Percentiles rank a stretch among this genome's conserved stretches.
Conservation (phyloP, 2,329 filamentous ascomycete species). For the Sclerotinia nivalis region DNA sequence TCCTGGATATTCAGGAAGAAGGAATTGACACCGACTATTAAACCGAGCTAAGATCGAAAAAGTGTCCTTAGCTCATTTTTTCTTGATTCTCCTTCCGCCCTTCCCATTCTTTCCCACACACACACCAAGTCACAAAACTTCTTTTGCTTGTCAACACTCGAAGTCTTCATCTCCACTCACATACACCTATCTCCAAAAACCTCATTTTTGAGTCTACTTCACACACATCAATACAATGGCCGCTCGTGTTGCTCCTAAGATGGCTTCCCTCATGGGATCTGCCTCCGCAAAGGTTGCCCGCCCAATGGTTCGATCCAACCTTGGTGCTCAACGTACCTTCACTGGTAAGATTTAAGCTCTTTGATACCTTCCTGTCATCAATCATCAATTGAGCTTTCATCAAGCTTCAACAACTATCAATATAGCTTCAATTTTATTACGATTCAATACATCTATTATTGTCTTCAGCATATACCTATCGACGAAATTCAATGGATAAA, state of each 20-base stretch:
- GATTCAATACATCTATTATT: constrained; percentile 12
- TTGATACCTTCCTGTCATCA: constrained; percentile 19
- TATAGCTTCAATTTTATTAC: constrained; percentile 13
- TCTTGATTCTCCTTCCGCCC: constrained; percentile 21
- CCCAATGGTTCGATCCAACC: constrained; percentile 67
- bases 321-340: constrained; percentile 70
- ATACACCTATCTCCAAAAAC: constrained; percentile 24
- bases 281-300: constrained; percentile 70
- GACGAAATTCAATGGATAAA: constrained; percentile 22
- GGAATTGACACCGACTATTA: constrained; percentile 17
- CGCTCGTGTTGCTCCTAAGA: constrained; percentile 74
- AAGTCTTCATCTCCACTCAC: constrained; percentile 23
- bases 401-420: constrained; percentile 8
- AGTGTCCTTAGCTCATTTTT: constrained; percentile 21
- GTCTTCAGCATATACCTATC: not conserved
- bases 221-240: constrained; percentile 69
- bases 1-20: constrained; percentile 11
- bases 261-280: constrained; percentile 69
- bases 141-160: constrained; percentile 20
- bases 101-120: constrained; percentile 20
- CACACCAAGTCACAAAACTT: constrained; percentile 19
- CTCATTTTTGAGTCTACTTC: constrained; percentile 26
- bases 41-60: constrained; percentile 18
- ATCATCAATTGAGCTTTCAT: constrained; percentile 22
- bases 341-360: constrained; percentile 56